A percentile compares a stretch with the other conserved stretches of the same genome.
Conservation (phyloP, 2,329 filamentous ascomycete species). For the Cercospora berteroae region DNA sequence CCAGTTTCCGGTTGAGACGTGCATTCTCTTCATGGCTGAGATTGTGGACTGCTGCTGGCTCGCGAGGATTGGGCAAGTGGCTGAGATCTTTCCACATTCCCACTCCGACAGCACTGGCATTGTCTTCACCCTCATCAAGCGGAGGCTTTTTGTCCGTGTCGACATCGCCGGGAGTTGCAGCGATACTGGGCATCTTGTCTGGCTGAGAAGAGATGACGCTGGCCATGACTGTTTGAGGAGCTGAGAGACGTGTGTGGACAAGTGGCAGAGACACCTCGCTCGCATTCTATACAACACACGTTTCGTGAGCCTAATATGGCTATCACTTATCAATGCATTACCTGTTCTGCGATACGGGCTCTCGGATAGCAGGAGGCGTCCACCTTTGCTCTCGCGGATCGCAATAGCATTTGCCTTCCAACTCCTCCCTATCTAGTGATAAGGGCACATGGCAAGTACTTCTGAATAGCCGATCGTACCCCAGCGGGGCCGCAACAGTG, state of each 20-base stretch:
- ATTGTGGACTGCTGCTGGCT: not conserved
- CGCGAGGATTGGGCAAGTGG: not conserved
- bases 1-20: conserved; percentile 1
- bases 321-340: not conserved
- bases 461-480: not conserved
- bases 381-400: not conserved
- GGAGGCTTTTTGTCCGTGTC: not conserved
- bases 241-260: not conserved
- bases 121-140: conserved; percentile 1
- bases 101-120: not conserved
- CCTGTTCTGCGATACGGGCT: not conserved
- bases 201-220: not conserved
- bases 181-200: not conserved
- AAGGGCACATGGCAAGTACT: not conserved
- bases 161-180: not conserved
- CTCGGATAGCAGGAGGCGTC: not conserved
- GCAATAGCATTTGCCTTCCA: not conserved
- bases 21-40: not conserved
- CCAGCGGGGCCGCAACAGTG: not conserved
- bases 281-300: not conserved
- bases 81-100: not conserved
- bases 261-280: not conserved
- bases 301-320: not conserved
- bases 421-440: not conserved
- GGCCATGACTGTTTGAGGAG: not conserved